These are phyloP conservation scores for Setaria viridis DNA, from an alignment of 202 grass and related monocot species.

Conservation along the genomic window DNA sequence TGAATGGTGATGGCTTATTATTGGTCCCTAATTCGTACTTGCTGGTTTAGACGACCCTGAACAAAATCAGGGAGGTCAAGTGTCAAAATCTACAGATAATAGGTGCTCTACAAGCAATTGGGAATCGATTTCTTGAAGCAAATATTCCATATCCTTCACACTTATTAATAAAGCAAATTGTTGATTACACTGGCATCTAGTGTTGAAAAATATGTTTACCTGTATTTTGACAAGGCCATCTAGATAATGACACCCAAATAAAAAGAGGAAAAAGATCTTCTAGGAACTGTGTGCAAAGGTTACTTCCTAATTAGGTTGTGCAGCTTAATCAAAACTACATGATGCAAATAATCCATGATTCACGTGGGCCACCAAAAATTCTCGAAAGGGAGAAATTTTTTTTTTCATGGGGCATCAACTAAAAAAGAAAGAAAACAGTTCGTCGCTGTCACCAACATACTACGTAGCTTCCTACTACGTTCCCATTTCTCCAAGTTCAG, in stretches of 20 bases:
- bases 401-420: conserved; percentile 14
- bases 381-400: not conserved
- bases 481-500: conserved; percentile 36
- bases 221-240: conserved; percentile 25
- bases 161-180: not conserved
- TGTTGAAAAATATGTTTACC: conserved; percentile 20
- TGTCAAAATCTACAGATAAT: conserved; percentile 21
- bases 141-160: conserved; percentile 25
- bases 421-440: not conserved
- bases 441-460: conserved; percentile 50
- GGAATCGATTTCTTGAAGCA: not conserved
- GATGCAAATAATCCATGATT: conserved; percentile 27
- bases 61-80: conserved; percentile 16
- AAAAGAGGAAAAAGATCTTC: not conserved
- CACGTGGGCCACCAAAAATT: conserved; percentile 34
- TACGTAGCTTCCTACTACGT: conserved; percentile 26
- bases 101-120: not conserved
- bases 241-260: not conserved
- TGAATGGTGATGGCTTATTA: conserved; percentile 9
- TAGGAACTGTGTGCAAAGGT: conserved; percentile 1
- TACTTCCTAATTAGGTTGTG: conserved; percentile 52
- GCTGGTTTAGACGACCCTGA: conserved; percentile 8
- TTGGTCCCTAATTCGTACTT: conserved; percentile 11
- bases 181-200: not conserved
- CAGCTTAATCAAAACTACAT: conserved; percentile 46